Base-by-base conservation (phyloP, 2,329 filamentous ascomycete species). In the Epicoccum sorghinum region DNA sequence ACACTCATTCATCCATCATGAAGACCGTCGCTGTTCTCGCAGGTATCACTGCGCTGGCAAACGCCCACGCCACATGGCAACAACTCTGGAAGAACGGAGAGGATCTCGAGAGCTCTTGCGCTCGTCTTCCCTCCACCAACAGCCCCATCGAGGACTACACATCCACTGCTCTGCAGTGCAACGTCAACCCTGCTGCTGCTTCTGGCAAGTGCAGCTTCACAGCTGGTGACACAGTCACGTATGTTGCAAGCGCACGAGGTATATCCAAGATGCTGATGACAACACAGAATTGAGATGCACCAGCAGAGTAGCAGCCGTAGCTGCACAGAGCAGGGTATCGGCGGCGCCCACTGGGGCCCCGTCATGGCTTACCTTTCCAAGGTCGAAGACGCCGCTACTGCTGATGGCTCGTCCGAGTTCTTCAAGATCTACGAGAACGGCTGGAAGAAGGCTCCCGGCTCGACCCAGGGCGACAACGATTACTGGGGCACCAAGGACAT, bases 351-450 rank as follows among this genome's bases (percentile, higher is more conserved):
- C 74, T 73, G 77, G 70, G 82, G 82, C 7, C 82, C 82, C 33
- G 70, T 84, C 63, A 76, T 82, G 58, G 82, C 80, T 52, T 85
- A 82, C 68, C 79, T 84, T 62, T 57, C 60, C 46, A 65, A 67
- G 52, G 66, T 69, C 10, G 65, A 69, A 14, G 80, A 82, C 4
- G 72, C 75, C 13, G 71, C 74, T 25, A 60, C 65, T 14, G 70
- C 72, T 45, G 77, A 80, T 47, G 80, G 81, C 33, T 75, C 77
- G 9, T 79, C 80, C 25, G 74, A 77, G 55, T 81, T 82, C 70
- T 85, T 82, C 61, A 80, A 77, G 69, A 60, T 80, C 44, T 75
- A 76, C 38, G 70, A 79, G 58, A 73, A 76, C 37, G 76, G 74
- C 43, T 75, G 64, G 59, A 65, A 61, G 35, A 67, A 67, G 60